These are phyloP conservation scores for Chimonanthus praecox DNA, from an alignment of 164 flowering plant genomes.

Conservation along the genomic window DNA sequence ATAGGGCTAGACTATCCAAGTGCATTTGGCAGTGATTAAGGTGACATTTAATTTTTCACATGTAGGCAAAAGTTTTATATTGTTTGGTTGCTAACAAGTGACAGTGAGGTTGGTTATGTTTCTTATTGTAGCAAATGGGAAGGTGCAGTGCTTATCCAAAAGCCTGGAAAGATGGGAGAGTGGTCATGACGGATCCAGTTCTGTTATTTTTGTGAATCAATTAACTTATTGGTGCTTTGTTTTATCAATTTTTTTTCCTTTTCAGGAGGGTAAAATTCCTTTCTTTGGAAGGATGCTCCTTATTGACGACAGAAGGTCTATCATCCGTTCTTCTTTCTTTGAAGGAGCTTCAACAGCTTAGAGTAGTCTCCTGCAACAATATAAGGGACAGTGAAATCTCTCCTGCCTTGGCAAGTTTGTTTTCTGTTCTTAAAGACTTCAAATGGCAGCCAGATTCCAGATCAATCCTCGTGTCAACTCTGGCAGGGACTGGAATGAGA, in stretches of 20 bases:
- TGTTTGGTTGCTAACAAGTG: too few relatives aligned
- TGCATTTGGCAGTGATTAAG: too few relatives aligned
- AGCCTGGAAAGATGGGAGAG: too few relatives aligned
- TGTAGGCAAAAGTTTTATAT: too few relatives aligned
- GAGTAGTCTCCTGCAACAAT: slow-evolving; percentile 77
- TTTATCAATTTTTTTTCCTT: slow-evolving; percentile 5
- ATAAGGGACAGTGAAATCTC: slow-evolving; percentile 69
- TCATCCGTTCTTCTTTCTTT: slow-evolving; percentile 66
- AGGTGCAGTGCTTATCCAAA: too few relatives aligned
- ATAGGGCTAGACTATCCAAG: too few relatives aligned
- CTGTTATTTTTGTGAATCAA: too few relatives aligned
- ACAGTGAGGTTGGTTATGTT: too few relatives aligned
- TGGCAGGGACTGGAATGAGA: slow-evolving; percentile 61
- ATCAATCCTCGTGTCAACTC: slow-evolving; percentile 57
- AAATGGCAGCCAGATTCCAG: slow-evolving; percentile 82
- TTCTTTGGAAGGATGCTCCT: slow-evolving; percentile 86
- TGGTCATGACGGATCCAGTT: too few relatives aligned
- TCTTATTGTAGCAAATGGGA: too few relatives aligned
- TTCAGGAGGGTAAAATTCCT: slow-evolving; percentile 70
- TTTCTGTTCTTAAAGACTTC: slow-evolving; percentile 70
- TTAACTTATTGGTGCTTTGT: background rate
- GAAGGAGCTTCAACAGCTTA: slow-evolving; percentile 76
- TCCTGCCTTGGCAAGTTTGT: slow-evolving; percentile 60
- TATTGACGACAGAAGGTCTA: slow-evolving; percentile 71
- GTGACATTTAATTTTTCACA: too few relatives aligned